Conservation (phyloP, 2,329 filamentous ascomycete genomes). For the Colletotrichum brevisporum region DNA sequence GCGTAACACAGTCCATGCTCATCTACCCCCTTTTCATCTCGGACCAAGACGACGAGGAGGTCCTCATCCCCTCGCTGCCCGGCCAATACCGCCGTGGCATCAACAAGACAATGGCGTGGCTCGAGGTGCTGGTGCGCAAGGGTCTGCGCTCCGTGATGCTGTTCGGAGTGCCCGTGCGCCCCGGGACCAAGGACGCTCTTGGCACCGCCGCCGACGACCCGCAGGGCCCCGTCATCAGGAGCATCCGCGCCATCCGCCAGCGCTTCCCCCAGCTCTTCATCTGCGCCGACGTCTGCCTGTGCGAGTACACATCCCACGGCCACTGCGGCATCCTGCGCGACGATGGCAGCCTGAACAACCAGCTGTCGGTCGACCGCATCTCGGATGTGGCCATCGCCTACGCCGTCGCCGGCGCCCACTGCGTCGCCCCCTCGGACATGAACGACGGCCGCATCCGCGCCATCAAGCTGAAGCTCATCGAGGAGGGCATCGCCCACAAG, state of each 20-base stretch:
- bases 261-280: slow-evolving; percentile 94
- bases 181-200: slow-evolving; percentile 88
- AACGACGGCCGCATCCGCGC: slow-evolving; percentile 97
- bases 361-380: slow-evolving; percentile 92
- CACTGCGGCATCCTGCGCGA: slow-evolving; percentile 97
- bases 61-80: slow-evolving; percentile 89
- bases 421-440: slow-evolving; percentile 98
- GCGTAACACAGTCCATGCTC: slow-evolving; percentile 84
- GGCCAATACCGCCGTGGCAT: slow-evolving; percentile 91
- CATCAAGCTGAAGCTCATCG: slow-evolving; percentile 98
- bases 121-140: slow-evolving; percentile 89
- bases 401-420: slow-evolving; percentile 95
- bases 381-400: slow-evolving; percentile 98
- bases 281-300: slow-evolving; percentile 93
- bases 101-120: slow-evolving; percentile 87
- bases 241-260: slow-evolving; percentile 86
- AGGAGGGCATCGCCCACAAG: slow-evolving; percentile 91
- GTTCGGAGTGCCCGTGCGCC: slow-evolving; percentile 90
- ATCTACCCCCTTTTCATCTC: slow-evolving; percentile 98
- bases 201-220: slow-evolving; percentile 95
- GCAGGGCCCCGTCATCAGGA: slow-evolving; percentile 89
- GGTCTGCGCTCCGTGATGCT: slow-evolving; percentile 94
- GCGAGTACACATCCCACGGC: slow-evolving; percentile 98
- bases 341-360: slow-evolving; percentile 93
- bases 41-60: slow-evolving; percentile 93